Conservation (phyloP, 108 stramenopile genomes). For the Cyclostephanos invisitatus region DNA sequence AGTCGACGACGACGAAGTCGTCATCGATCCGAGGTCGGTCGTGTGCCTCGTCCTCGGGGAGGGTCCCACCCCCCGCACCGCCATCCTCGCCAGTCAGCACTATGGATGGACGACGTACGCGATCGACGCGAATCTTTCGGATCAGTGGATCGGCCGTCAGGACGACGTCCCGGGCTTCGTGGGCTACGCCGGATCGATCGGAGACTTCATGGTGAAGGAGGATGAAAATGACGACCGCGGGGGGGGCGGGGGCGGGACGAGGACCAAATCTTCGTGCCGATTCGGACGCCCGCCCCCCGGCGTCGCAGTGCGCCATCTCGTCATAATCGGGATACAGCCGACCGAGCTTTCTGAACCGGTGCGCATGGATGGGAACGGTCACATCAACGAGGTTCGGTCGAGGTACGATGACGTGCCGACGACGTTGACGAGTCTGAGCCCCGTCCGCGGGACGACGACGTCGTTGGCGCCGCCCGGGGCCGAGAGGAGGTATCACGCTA, state of each 20-base stretch:
- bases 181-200: conserved; percentile 38
- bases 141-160: conserved; percentile 46
- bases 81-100: conserved; percentile 37
- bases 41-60: conserved; percentile 45
- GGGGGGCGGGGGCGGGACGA: not conserved
- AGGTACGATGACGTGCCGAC: conserved; percentile 50
- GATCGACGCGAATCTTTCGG: conserved; percentile 33
- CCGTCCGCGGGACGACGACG: conserved; percentile 38
- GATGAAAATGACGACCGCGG: not conserved
- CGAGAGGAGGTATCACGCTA: not conserved
- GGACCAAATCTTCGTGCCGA: not conserved
- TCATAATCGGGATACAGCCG: conserved; percentile 36
- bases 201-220: conserved; percentile 30
- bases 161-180: conserved; percentile 26
- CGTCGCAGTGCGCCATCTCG: conserved; percentile 15
- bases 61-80: conserved; percentile 39
- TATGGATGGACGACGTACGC: conserved; percentile 47
- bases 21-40: conserved; percentile 33
- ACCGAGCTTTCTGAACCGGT: conserved; percentile 13
- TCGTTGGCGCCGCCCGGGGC: conserved; percentile 25
- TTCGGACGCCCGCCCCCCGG: not conserved
- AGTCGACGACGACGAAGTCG: not conserved
- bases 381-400: conserved; percentile 48
- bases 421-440: conserved; percentile 46
- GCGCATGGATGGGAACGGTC: conserved; percentile 24